Evolutionary conservation across 805 yeast species (phyloP).

Genomic region (Cyberlindnera bimundalis): DNA sequence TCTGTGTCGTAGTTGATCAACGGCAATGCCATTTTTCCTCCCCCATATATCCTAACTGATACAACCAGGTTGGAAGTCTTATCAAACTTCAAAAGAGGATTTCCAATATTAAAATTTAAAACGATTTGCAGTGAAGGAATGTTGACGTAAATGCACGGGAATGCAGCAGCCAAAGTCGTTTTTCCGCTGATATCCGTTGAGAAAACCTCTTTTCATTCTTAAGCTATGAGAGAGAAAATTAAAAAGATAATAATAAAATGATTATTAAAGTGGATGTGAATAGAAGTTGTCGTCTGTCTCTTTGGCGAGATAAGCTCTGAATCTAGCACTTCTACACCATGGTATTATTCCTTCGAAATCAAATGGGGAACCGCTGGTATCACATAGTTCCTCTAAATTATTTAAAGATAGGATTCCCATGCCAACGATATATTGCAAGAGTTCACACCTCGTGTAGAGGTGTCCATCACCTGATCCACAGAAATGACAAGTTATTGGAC

Average conservation of each 20-base stretch:
- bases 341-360: constrained; percentile 4
- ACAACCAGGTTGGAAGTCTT: too few species aligned
- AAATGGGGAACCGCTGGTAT: not conserved
- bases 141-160: not conserved
- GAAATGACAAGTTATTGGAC: constrained; percentile 2
- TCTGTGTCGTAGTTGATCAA: constrained; percentile 4
- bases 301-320: constrained; percentile 2
- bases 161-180: too few species aligned
- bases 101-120: too few species aligned
- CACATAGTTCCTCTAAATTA: constrained; percentile 1
- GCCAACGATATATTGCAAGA: constrained; percentile 3
- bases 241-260: too few species aligned
- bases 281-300: too few species aligned
- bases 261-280: too few species aligned
- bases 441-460: constrained; percentile 3
- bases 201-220: too few species aligned
- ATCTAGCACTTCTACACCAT: constrained; percentile 5
- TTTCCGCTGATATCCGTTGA: too few species aligned
- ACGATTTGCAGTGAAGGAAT: too few species aligned
- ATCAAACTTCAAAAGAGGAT: too few species aligned
- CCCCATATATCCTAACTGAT: too few species aligned
- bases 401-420: not conserved
- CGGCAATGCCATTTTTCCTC: constrained; percentile 1
- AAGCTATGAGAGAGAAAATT: too few species aligned
- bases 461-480: constrained; percentile 8